Percentiles rank a stretch among this genome's conserved stretches.
Evolutionary conservation across 2,329 filamentous ascomycete species (phyloP).

Genomic region (Diaporthe citri): DNA sequence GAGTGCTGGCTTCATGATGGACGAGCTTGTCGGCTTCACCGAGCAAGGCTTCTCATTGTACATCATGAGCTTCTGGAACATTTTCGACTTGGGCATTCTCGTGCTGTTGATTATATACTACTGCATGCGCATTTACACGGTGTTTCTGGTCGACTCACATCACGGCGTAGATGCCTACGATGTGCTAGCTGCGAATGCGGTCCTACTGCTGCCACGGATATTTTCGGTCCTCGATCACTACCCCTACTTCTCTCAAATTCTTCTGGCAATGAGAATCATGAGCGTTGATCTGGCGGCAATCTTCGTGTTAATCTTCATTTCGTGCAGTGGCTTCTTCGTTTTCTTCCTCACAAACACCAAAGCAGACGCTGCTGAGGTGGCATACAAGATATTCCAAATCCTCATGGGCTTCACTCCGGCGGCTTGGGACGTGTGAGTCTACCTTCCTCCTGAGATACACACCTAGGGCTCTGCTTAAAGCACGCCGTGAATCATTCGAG

Average conservation of each 20-base stretch:
- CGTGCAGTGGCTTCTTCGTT: slow-evolving; percentile 94
- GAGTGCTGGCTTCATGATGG: slow-evolving; percentile 97
- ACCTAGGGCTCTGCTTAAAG: not conserved
- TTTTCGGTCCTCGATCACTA: slow-evolving; percentile 96
- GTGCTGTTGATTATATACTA: slow-evolving; percentile 90
- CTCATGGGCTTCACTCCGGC: slow-evolving; percentile 96
- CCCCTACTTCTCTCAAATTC: slow-evolving; percentile 92
- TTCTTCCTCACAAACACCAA: slow-evolving; percentile 86
- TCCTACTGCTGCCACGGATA: slow-evolving; percentile 88
- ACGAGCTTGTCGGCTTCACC: slow-evolving; percentile 95
- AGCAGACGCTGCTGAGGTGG: slow-evolving; percentile 79
- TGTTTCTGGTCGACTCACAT: slow-evolving; percentile 82
- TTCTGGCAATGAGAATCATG: slow-evolving; percentile 96
- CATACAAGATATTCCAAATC: slow-evolving; percentile 92
- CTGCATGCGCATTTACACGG: slow-evolving; percentile 87
- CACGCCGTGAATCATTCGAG: not conserved
- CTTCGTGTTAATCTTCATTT: slow-evolving; percentile 85
- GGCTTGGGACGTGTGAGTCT: slow-evolving; percentile 85
- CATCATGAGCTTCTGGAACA: slow-evolving; percentile 98
- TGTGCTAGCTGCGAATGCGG: slow-evolving; percentile 90
- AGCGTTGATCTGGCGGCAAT: slow-evolving; percentile 89
- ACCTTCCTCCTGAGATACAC: not conserved
- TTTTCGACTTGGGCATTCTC: slow-evolving; percentile 92
- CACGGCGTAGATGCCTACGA: slow-evolving; percentile 89
- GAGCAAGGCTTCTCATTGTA: slow-evolving; percentile 97